Evolutionary conservation across 2,329 filamentous ascomycete genomes (phyloP).

Genomic region (Pestalotiopsis fici): DNA sequence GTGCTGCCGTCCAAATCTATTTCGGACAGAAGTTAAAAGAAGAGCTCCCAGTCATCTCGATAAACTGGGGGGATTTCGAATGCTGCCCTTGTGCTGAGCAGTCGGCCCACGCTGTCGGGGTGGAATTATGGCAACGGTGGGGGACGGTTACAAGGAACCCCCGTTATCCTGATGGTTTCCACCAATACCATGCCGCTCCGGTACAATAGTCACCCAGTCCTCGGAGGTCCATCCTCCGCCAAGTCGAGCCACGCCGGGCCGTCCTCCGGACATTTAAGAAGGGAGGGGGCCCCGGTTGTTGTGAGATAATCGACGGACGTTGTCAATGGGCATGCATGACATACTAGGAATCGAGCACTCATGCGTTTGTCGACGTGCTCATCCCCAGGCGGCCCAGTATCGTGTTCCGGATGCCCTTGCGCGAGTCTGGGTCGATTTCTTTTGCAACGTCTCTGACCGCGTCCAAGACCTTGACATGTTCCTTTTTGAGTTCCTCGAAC

Average conservation of each 20-base stretch:
- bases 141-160: background rate
- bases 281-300: too few relatives aligned
- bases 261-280: background rate
- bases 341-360: background rate
- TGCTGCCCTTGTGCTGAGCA: too few relatives aligned
- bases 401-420: constrained; percentile 25
- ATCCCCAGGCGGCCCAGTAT: constrained; percentile 23
- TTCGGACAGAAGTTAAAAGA: too few relatives aligned
- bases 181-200: constrained; percentile 1
- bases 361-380: background rate
- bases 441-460: constrained; percentile 34
- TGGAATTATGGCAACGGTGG: background rate
- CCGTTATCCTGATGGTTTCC: background rate
- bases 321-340: too few relatives aligned
- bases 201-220: background rate
- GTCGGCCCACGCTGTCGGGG: too few relatives aligned
- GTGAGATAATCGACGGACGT: too few relatives aligned
- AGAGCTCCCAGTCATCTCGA: too few relatives aligned
- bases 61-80: too few relatives aligned
- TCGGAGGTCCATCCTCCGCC: constrained; percentile 3
- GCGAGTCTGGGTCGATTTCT: constrained; percentile 26
- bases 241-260: background rate
- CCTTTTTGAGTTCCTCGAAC: constrained; percentile 59
- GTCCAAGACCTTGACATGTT: constrained; percentile 49
- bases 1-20: too few relatives aligned